A percentile compares a stretch with the other conserved stretches of the same genome.
Evolutionary conservation across 176 grass and related monocot species (phyloP).

Genomic region (Cenchrus fungigraminus): DNA sequence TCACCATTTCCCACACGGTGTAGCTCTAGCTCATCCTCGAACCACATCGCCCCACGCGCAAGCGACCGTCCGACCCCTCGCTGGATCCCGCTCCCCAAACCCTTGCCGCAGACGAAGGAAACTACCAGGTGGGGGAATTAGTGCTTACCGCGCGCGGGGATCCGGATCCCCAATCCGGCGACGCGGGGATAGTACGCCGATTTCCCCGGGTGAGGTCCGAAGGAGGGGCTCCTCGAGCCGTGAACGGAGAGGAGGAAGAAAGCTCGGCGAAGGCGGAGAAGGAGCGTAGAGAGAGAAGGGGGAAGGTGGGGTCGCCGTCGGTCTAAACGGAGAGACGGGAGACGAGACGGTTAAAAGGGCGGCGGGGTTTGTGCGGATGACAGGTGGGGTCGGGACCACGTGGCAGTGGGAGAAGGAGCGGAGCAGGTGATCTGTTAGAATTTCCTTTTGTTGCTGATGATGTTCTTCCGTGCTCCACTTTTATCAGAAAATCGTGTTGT

Average conservation of each 20-base stretch:
- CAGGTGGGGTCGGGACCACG: conserved; percentile 29
- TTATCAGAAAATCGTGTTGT: neutral
- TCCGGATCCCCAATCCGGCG: conserved; percentile 44
- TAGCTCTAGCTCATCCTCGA: neutral
- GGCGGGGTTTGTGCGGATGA: conserved; percentile 2
- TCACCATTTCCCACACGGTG: neutral
- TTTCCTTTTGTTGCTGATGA: neutral
- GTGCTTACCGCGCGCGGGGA: conserved; percentile 35
- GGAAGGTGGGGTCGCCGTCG: conserved; percentile 45
- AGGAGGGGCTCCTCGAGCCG: conserved; percentile 27
- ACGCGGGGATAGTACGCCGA: neutral
- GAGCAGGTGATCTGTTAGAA: neutral
- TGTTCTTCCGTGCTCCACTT: neutral
- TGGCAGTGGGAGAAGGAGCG: neutral
- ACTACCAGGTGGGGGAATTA: conserved; percentile 27
- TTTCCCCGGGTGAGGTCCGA: neutral
- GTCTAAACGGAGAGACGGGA: conserved; percentile 34
- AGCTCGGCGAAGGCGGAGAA: conserved; percentile 55
- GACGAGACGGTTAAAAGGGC: conserved; percentile 15
- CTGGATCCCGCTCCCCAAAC: conserved; percentile 35
- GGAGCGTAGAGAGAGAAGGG: conserved; percentile 26
- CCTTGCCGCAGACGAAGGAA: conserved; percentile 20
- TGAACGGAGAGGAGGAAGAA: conserved; percentile 26
- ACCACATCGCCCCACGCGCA: conserved; percentile 6
- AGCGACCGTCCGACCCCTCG: neutral